phyloP scores from a whole-genome alignment of 2,329 filamentous ascomycete genomes.

The Arthrobotrys pseudoclavata region DNA sequence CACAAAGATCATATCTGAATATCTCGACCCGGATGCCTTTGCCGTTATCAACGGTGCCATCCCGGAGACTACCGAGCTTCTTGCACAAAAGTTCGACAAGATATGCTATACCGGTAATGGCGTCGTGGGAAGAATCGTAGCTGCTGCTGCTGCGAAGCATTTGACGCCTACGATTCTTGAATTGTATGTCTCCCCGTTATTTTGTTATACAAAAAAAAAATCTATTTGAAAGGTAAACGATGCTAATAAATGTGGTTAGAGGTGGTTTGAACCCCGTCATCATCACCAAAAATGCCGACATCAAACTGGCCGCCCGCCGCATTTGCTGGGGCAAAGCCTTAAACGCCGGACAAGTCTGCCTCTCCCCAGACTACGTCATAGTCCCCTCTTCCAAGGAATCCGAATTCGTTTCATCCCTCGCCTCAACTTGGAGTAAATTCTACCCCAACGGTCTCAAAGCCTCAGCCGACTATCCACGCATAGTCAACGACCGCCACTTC shows the following conservation, averaged over 20 bases:
- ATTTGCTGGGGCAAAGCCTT: constrained; percentile 89
- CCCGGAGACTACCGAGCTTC: constrained; percentile 82
- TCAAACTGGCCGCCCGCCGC: constrained; percentile 83
- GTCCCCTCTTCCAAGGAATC: constrained; percentile 74
- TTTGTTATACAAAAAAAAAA: background rate
- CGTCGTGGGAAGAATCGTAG: constrained; percentile 84
- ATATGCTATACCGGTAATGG: constrained; percentile 94
- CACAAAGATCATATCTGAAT: constrained; percentile 80
- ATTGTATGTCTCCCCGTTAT: constrained; percentile 68
- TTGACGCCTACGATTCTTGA: constrained; percentile 90
- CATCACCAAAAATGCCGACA: constrained; percentile 84
- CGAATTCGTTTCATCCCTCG: constrained; percentile 80
- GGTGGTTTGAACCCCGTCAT: constrained; percentile 94
- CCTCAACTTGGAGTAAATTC: constrained; percentile 79
- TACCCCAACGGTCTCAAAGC: constrained; percentile 84
- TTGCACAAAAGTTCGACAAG: constrained; percentile 96
- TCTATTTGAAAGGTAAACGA: no score
- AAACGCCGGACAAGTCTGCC: constrained; percentile 91
- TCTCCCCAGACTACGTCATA: constrained; percentile 92
- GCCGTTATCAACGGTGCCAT: constrained; percentile 83
- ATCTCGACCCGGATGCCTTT: constrained; percentile 83
- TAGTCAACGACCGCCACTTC: constrained; percentile 85
- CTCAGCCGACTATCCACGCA: constrained; percentile 82
- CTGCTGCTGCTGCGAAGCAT: constrained; percentile 88
- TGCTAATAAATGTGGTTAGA: constrained; percentile 32